A percentile compares a stretch with the other conserved stretches of the same genome.
These are phyloP conservation scores for Globisporangium splendens DNA, from an alignment of 352 stramenopile genomes.

Conservation along the genomic window DNA sequence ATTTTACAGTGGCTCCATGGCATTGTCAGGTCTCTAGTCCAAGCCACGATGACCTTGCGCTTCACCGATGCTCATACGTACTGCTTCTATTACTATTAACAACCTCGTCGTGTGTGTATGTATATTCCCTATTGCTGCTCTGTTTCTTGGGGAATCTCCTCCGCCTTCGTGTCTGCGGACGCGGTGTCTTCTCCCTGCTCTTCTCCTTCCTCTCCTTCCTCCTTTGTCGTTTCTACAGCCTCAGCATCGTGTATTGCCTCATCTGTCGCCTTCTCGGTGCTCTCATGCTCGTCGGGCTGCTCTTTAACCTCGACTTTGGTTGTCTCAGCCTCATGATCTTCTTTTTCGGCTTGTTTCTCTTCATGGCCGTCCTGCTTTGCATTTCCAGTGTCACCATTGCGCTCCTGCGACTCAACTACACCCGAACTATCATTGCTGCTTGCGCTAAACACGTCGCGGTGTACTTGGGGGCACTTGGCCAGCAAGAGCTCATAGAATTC, in stretches of 20 bases:
- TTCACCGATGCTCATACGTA: too few relatives aligned
- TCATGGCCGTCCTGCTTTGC: neutral
- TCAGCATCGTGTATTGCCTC: neutral
- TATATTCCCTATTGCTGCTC: neutral
- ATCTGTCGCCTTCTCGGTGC: neutral
- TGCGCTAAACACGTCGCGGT: slow-evolving; percentile 20
- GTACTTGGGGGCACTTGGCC: slow-evolving; percentile 28
- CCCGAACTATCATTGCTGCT: neutral
- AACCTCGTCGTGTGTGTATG: too few relatives aligned
- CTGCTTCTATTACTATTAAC: slow-evolving; percentile 2
- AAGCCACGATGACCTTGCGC: too few relatives aligned
- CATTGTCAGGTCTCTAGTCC: too few relatives aligned
- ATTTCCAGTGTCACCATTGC: neutral
- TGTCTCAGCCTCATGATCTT: neutral
- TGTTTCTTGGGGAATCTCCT: neutral
- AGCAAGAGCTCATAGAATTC: slow-evolving; percentile 62
- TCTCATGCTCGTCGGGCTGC: neutral
- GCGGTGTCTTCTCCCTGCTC: neutral
- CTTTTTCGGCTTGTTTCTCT: neutral
- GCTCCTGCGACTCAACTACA: neutral
- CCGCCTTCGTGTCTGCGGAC: neutral
- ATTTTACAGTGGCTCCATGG: too few relatives aligned
- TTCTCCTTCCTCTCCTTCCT: neutral
- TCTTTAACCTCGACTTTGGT: too few relatives aligned
- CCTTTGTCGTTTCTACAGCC: neutral